phyloP scores from a whole-genome alignment of 2,329 filamentous ascomycete genomes.

The Tolypocladium sp. region DNA sequence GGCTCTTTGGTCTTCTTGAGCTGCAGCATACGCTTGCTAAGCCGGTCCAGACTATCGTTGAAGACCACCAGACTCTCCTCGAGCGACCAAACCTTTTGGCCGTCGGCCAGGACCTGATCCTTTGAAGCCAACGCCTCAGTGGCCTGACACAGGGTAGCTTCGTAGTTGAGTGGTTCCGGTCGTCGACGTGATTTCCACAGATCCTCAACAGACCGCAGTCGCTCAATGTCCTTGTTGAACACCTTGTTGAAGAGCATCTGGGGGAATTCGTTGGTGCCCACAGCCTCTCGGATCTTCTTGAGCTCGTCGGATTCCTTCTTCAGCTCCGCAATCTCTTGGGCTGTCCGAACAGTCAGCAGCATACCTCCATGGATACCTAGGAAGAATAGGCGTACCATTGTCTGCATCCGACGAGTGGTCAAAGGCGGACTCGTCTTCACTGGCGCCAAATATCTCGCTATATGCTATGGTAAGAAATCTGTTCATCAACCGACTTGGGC shows the following conservation, averaged over 20 bases:
- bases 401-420: conserved; percentile 74
- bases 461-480: background rate
- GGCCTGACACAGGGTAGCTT: conserved; percentile 45
- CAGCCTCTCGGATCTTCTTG: conserved; percentile 70
- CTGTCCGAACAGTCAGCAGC: conserved; percentile 12
- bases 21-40: conserved; percentile 64
- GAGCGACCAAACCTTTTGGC: conserved; percentile 72
- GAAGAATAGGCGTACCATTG: conserved; percentile 45
- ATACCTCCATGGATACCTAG: too few relatives aligned
- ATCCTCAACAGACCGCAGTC: conserved; percentile 78
- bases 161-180: conserved; percentile 66
- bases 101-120: conserved; percentile 50
- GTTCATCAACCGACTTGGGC: background rate
- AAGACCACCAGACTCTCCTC: conserved; percentile 82
- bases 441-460: conserved; percentile 77
- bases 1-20: conserved; percentile 42
- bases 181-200: conserved; percentile 86
- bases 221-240: conserved; percentile 74
- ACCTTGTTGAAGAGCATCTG: conserved; percentile 87
- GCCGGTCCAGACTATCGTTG: conserved; percentile 67
- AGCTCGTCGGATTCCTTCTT: conserved; percentile 76
- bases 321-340: conserved; percentile 79
- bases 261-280: conserved; percentile 70
- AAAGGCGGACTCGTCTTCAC: conserved; percentile 75
- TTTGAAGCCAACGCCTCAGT: conserved; percentile 37